Evolutionary conservation across 306 rosid genomes (phyloP), one percentile per base, ranked within the genome.

Genomic region (Castanopsis chinensis): DNA sequence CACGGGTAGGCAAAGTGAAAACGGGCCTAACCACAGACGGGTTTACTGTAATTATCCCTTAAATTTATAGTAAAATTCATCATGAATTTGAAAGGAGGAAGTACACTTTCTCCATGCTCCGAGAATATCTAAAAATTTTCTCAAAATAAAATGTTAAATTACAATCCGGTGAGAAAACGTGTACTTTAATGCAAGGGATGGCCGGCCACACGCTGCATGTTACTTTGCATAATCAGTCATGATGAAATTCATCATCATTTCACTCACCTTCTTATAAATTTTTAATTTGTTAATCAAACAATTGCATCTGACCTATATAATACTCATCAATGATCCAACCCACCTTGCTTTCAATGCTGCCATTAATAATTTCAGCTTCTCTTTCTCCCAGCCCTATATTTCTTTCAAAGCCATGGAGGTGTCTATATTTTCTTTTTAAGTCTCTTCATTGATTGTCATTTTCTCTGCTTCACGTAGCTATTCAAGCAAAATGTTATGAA

Each of bases 11-110:
- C n/a, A n/a, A n/a, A n/a, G n/a, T n/a, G n/a, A n/a, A n/a, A n/a
- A n/a, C n/a, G n/a, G n/a, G n/a, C n/a, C n/a, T n/a, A n/a, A n/a
- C n/a, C n/a, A n/a, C n/a, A n/a, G n/a, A n/a, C n/a, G n/a, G n/a
- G n/a, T n/a, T n/a, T n/a, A n/a, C n/a, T n/a, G n/a, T n/a, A n/a
- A n/a, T n/a, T n/a, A n/a, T n/a, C n/a, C n/a, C n/a, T n/a, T n/a
- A n/a, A n/a, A n/a, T n/a, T n/a, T n/a, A n/a, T n/a, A n/a, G n/a
- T 5, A 33, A 1, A 0, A 0, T 5, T 0, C 0, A 5, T 0
- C 1, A 33, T 33, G 0, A 33, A 33, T 5, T 0, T 33, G 0
- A 33, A 33, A 33, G 0, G 0, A 33, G 6, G 6, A 33, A 33
- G 37, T 0, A 33, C 1, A 33, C 5, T 33, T 33, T 33, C 0